These are phyloP conservation scores for Lactarius trivialis DNA, from an alignment of 768 basidiomycete genomes.

Conservation along the genomic window DNA sequence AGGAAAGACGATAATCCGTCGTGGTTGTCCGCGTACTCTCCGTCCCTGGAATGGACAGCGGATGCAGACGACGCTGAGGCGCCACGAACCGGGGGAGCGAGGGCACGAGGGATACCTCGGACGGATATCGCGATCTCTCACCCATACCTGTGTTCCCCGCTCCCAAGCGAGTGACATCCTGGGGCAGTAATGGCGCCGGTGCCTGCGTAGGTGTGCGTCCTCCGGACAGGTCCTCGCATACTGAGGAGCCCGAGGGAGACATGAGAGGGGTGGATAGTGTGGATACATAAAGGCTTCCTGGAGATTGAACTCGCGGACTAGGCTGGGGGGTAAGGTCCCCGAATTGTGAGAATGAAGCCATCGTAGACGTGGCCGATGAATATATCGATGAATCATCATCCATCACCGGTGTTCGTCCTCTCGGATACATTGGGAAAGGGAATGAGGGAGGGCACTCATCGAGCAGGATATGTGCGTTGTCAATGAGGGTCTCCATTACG, in stretches of 20 bases:
- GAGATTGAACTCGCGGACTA: conserved; percentile 51
- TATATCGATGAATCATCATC: conserved; percentile 56
- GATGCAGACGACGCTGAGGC: background rate
- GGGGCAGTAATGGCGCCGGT: background rate
- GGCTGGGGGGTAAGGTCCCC: conserved; percentile 71
- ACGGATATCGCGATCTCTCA: background rate
- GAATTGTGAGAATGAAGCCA: conserved; percentile 34
- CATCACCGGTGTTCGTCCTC: conserved; percentile 50
- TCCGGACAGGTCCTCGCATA: background rate
- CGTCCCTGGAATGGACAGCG: background rate
- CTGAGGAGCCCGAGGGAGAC: conserved; percentile 2
- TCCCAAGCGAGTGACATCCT: background rate
- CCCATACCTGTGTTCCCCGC: background rate
- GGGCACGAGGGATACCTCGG: background rate
- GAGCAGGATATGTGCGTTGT: conserved; percentile 59
- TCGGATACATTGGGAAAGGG: conserved; percentile 66
- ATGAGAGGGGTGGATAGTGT: conserved; percentile 32
- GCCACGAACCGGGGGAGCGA: background rate
- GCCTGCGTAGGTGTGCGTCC: background rate
- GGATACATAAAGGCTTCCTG: conserved; percentile 73
- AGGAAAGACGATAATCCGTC: background rate
- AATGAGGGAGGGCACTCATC: conserved; percentile 46
- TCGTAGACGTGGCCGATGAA: conserved; percentile 50
- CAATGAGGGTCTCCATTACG: conserved; percentile 83
- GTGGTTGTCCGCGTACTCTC: background rate